A percentile compares a stretch with the other conserved stretches of the same genome.
Conservation (phyloP, 257 asterid species). For the Parsonsia alboflavescens region DNA sequence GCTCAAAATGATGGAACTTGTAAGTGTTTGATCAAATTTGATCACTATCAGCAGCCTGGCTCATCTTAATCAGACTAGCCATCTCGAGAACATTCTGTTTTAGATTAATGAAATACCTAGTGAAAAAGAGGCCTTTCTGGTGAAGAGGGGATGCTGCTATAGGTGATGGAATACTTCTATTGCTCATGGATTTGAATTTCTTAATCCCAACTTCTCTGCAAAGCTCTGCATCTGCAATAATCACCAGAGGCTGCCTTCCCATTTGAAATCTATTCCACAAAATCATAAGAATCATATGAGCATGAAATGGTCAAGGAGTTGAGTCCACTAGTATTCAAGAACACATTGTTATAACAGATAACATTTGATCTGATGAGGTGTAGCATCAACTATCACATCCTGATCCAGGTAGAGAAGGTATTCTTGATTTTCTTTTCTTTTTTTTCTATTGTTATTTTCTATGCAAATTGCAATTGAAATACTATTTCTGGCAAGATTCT, state of each 20-base stretch:
- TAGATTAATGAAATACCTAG: slow-evolving; percentile 39
- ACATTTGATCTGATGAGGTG: not conserved
- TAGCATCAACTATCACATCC: not conserved
- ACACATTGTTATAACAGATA: not conserved
- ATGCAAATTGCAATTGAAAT: too few relatives aligned
- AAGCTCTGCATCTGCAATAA: slow-evolving; percentile 85
- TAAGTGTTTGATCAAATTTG: not conserved
- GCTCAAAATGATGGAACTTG: not conserved
- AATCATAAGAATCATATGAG: not conserved
- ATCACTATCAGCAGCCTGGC: not conserved
- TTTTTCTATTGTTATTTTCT: too few relatives aligned
- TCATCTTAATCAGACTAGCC: not conserved
- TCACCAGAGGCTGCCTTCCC: slow-evolving; percentile 92
- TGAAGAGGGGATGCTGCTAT: slow-evolving; percentile 93
- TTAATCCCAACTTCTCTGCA: slow-evolving; percentile 86
- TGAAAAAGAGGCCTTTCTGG: slow-evolving; percentile 89
- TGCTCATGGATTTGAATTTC: slow-evolving; percentile 67
- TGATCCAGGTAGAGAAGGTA: too few relatives aligned
- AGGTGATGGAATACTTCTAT: slow-evolving; percentile 96
- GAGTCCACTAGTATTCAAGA: not conserved
- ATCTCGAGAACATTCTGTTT: not conserved
- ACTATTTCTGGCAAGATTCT: too few relatives aligned
- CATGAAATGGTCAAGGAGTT: slow-evolving; percentile 1
- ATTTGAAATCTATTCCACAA: slow-evolving; percentile 62
- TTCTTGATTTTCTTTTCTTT: too few relatives aligned